These are phyloP conservation scores for Leccinum fibrillosum DNA, from an alignment of 768 basidiomycete genomes.

Conservation along the genomic window DNA sequence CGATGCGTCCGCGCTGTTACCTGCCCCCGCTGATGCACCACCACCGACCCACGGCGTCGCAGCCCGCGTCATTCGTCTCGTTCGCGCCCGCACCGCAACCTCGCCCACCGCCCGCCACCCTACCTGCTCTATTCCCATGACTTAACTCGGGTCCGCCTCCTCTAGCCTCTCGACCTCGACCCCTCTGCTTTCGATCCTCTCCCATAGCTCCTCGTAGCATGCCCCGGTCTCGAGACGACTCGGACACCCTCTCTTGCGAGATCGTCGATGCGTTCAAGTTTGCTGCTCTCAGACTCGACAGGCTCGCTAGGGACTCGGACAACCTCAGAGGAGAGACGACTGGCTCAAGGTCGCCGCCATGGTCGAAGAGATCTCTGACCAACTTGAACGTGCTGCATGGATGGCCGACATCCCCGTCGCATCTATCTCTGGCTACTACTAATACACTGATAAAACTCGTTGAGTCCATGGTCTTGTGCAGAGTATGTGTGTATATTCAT, in stretches of 20 bases:
- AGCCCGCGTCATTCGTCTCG: too few relatives aligned
- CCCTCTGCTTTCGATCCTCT: constrained; percentile 31
- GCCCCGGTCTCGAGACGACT: constrained; percentile 40
- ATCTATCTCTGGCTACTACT: constrained; percentile 50
- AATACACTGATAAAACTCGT: constrained; percentile 71
- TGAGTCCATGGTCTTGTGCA: constrained; percentile 31
- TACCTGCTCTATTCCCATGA: constrained; percentile 74
- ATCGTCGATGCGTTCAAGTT: constrained; percentile 65
- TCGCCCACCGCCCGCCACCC: too few relatives aligned
- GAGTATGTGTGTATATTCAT: neutral
- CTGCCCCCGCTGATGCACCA: too few relatives aligned
- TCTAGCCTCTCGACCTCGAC: constrained; percentile 34
- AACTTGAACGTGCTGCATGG: constrained; percentile 63
- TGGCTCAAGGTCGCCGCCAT: constrained; percentile 67
- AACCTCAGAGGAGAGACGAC: constrained; percentile 55
- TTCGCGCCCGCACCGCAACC: too few relatives aligned
- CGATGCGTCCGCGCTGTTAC: too few relatives aligned
- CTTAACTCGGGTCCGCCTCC: constrained; percentile 59
- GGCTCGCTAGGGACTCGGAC: constrained; percentile 44
- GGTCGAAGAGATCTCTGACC: constrained; percentile 67
- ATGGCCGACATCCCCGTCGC: constrained; percentile 77
- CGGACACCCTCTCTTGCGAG: constrained; percentile 54
- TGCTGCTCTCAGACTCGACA: constrained; percentile 62
- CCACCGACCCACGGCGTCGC: too few relatives aligned
- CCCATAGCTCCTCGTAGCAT: constrained; percentile 43